Base-by-base conservation (phyloP, 352 stramenopile genomes). In the Phytophthora meadii region DNA sequence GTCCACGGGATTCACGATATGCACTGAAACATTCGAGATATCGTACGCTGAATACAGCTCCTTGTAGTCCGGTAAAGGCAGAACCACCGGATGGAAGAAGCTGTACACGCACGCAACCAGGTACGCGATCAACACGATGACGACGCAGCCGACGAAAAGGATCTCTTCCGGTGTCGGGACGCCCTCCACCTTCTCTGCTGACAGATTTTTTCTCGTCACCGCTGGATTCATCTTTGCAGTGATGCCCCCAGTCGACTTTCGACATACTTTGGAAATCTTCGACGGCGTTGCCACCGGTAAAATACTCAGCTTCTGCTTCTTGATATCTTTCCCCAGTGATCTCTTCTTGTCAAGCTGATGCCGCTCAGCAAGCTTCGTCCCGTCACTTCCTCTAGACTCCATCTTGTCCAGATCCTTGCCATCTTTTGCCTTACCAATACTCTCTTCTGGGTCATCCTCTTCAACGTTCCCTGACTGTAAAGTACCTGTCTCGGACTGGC, bases 1-100 rank as follows among this genome's bases (percentile, higher is more conserved):
- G n/a, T 65, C 51, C 3, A 27, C 15, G 1, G 80, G 80, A 10
- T 61, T 76, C 19, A 66, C 19, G 22, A 89, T 82, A 6, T 47
- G 51, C 1, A 81, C 51, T 2, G 69, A 76, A 9, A 85, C 67
- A 42, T 85, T 84, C 14, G 76, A 83, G 19, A 90, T 59, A 46
- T 88, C 70, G 36, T 68, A 70, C 11, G 76, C 72, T 6, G 60
- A 68, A 25, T 84, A 78, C 2, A 88, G 53, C 15, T 52, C 51
- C 12, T 70, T 48, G 12, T 71, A 60, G 30, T 77, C 61, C 0
- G 81, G 78, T 28, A 88, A 65, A 27, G 75, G 69, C 5, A 82
- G 55, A 40, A 54, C 40, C 34, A 81, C 36, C 2, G 76, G 81
- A 36, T 82, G 54, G 24, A 76, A 76, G 48, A 69, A 81, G 17